Conservation (phyloP, 2,329 filamentous ascomycete genomes). For the Phialophora macrospora region DNA sequence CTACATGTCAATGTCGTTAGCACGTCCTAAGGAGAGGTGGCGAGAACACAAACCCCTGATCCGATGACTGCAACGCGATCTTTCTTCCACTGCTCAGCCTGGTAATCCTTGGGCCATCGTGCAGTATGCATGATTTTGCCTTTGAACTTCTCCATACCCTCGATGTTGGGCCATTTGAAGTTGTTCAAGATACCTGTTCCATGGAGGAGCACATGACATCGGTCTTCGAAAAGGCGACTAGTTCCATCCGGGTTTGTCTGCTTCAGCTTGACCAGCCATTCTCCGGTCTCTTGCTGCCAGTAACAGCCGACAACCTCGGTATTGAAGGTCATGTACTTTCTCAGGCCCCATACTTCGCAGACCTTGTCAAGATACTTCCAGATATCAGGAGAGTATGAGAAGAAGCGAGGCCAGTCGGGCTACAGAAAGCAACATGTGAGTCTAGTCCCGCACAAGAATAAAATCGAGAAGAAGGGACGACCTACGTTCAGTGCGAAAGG, state of each 20-base stretch:
- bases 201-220: conserved; percentile 52
- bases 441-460: conserved; percentile 42
- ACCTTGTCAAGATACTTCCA: conserved; percentile 57
- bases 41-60: conserved; percentile 46
- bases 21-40: background rate
- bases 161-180: conserved; percentile 49
- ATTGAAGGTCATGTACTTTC: conserved; percentile 60
- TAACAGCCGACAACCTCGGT: conserved; percentile 54
- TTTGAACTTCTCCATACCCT: conserved; percentile 52
- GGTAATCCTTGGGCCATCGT: conserved; percentile 53
- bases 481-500: conserved; percentile 49
- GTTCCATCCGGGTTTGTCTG: conserved; percentile 46
- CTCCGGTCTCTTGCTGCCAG: conserved; percentile 56
- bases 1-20: background rate
- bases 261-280: conserved; percentile 57
- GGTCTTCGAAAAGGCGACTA: conserved; percentile 49
- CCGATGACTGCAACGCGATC: conserved; percentile 53
- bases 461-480: conserved; percentile 1
- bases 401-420: conserved; percentile 56
- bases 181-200: conserved; percentile 58
- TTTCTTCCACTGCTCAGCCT: conserved; percentile 51
- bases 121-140: conserved; percentile 49
- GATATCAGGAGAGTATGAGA: conserved; percentile 54
- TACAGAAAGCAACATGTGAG: conserved; percentile 47
- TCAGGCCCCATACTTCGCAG: conserved; percentile 54